Base-by-base conservation (phyloP, 1,139 yeast genomes). In the Debaryomycetaceae sp. region DNA sequence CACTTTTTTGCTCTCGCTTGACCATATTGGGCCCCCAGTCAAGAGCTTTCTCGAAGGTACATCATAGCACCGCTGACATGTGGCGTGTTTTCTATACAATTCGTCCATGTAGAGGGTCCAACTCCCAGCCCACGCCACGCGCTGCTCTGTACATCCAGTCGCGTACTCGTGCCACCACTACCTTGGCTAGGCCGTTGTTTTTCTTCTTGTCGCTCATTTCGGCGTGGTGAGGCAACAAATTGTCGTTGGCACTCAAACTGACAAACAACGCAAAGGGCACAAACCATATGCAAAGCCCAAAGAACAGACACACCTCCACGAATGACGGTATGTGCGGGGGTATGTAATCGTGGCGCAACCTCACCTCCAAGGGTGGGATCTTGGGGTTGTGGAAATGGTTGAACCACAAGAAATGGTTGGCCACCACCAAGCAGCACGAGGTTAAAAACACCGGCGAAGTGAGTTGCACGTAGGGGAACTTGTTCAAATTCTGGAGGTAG, bases 211-310 rank as follows among this genome's bases (percentile, higher is more conserved):
- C 40, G n/a, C 40, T 37, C 56, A 61, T 65, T 22, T 57, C 66
- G 36, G 58, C 41, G 38, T 67, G 73, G 35, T 65, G 73, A 4
- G 98, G 98, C 31, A 91, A 68, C 17, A 83, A 76, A 48, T 86
- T 83, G 48, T 93, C 99, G 40, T 86, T 84, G 5, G 97, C 97
- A 51, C 95, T 83, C 38, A 91, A 68, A 31, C 95, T 83, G 17
- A 93, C 91, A 57, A 93, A 89, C 40, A 93, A 66, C 2, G 96
- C 80, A 56, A 91, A 88, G 19, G 99, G 99, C 26, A 91, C 74
- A 38, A 89, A 70, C 99, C 99, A 91, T 10, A 91, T 81, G 46
- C 94, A 81, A 26, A 91, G 62, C 1, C 96, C 98, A 50, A 93
- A 88, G 55, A 91, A 91, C 4, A 96, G 83, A 17, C 96, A 85